Conservation (phyloP, 371 early-diverging fungal species). For the Lichtheimia ramosa region DNA sequence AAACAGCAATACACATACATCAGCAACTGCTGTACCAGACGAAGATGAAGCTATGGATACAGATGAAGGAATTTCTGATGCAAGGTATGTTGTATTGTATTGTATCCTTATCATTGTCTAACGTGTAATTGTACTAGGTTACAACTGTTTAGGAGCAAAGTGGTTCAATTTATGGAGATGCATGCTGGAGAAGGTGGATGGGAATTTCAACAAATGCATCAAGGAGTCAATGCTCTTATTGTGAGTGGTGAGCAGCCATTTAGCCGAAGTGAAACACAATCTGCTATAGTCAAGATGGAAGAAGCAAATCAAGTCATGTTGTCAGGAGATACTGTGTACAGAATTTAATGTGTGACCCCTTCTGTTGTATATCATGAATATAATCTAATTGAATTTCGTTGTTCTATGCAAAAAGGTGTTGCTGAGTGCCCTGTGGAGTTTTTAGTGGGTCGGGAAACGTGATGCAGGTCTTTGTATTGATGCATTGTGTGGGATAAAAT, state of each 20-base stretch:
- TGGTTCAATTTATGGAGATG: conserved; percentile 18
- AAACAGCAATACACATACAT: neutral
- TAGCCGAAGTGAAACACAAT: conserved; percentile 20
- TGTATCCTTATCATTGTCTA: neutral
- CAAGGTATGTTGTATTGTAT: conserved; percentile 15
- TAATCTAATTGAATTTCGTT: too few relatives aligned
- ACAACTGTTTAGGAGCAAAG: conserved; percentile 29
- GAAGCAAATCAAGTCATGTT: conserved; percentile 74
- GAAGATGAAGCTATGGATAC: conserved; percentile 20
- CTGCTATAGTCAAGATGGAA: conserved; percentile 49
- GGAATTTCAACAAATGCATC: conserved; percentile 42
- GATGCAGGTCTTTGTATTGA: too few relatives aligned
- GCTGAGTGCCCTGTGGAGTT: too few relatives aligned
- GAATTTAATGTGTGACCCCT: conserved; percentile 45
- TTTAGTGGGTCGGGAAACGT: too few relatives aligned
- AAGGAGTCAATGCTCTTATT: conserved; percentile 37
- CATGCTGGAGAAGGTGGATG: conserved; percentile 23
- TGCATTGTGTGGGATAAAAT: too few relatives aligned
- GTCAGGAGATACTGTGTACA: conserved; percentile 61
- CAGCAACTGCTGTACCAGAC: neutral
- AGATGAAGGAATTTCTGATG: conserved; percentile 22
- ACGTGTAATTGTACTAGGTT: conserved; percentile 19
- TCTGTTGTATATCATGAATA: too few relatives aligned
- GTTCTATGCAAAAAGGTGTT: too few relatives aligned
- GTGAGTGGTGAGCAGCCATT: conserved; percentile 24